Evolutionary conservation across 805 yeast genomes (phyloP), one percentile per base, ranked within the genome.

Genomic region (Suhomyces prunicola): DNA sequence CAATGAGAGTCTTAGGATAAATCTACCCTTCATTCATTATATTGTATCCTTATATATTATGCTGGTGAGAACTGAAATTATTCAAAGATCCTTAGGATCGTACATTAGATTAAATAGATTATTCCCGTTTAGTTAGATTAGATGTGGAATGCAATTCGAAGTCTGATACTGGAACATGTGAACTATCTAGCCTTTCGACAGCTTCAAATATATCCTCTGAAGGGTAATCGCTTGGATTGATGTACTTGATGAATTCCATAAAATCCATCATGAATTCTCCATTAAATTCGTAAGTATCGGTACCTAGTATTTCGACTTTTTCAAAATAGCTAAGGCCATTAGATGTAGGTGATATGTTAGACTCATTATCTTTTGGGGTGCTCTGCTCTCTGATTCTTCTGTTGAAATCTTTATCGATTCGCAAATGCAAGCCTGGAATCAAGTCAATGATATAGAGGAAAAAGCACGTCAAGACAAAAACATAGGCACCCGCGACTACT

Each of bases 1-100:
- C 97, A 4, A 87, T 92, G 88, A 83, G 96, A 72, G 60, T 76
- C 26, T 65, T 82, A 45, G 74, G 68, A 53, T 78, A 57, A 57
- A 15, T 15, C 41, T 5, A 6, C 41, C 40, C 10, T 12, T 36
- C 13, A 36, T 36, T 36, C 4, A 15, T 7, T 24, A 36, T 29
- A 29, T 29, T 27, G 6, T 29, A 36, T 39, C 9, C 10, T 17
- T 9, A 17, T 39, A 36, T 39, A 12, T 17, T 39, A 39, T 17
- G 22, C 22, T 36, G 22, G 41, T 36, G 22, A 39, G 42, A 39
- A 39, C 24, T 39, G 41, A 36, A 36, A 19, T 19, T 39, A 33
- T 33, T 33, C 17, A 12, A 33, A 33, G 36, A 33, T 33, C 36
- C 36, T 6, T n/a, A n/a, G 17, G 36, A 33, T 33, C 36, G 17